Percentiles rank a stretch among this genome's conserved stretches.
Conservation (phyloP, 73 alveolate species). For the Tetrahymena elliotti region DNA sequence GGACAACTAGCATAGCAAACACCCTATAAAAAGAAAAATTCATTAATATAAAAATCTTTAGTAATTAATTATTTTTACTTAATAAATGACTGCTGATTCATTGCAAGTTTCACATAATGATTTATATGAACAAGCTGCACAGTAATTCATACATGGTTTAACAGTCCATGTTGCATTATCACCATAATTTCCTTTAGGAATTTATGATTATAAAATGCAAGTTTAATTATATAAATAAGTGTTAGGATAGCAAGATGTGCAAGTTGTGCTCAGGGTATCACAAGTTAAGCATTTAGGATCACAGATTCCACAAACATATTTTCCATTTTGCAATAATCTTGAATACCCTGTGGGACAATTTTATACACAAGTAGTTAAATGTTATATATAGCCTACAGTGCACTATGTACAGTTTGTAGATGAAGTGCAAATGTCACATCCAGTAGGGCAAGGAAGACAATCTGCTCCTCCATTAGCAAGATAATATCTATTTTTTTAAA, state of each 20-base stretch:
- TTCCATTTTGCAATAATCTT: not conserved
- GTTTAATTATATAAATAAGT: not conserved
- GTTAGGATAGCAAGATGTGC: not conserved
- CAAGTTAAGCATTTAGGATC: not conserved
- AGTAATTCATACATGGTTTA: not conserved
- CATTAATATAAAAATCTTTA: not conserved
- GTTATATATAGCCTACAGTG: not conserved
- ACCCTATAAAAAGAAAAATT: not conserved
- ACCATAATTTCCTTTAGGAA: not conserved
- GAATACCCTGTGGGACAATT: not conserved
- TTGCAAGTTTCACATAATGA: not conserved
- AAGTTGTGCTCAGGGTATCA: not conserved
- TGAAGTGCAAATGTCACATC: not conserved
- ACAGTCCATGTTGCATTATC: not conserved
- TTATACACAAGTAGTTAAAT: not conserved
- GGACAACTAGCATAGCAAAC: not conserved
- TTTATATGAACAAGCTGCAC: not conserved
- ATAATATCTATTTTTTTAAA: not conserved
- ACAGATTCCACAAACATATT: not conserved
- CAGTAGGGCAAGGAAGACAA: not conserved
- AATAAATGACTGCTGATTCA: not conserved
- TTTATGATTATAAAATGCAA: not conserved
- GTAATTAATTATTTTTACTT: not conserved
- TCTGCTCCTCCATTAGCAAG: not conserved
- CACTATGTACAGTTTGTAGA: not conserved